Evolutionary conservation across 2,329 filamentous ascomycete species (phyloP).

Genomic region (Akanthomyces dipterigenus): DNA sequence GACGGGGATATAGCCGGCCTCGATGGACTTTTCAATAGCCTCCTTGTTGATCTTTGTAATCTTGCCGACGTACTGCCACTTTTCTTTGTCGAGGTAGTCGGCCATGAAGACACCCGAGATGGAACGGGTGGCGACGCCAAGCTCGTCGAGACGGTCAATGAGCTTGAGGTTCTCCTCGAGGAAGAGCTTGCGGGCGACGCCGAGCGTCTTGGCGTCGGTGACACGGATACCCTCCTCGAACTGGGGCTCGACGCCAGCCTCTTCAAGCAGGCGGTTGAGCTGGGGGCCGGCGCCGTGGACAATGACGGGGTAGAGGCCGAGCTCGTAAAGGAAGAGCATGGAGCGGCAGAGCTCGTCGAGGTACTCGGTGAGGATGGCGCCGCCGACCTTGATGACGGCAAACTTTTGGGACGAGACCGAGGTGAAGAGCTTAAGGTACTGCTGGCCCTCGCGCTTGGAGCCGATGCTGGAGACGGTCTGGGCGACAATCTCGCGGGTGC

Average conservation of each 20-base stretch:
- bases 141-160: slow-evolving; percentile 79
- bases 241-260: slow-evolving; percentile 86
- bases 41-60: slow-evolving; percentile 87
- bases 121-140: slow-evolving; percentile 82
- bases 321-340: slow-evolving; percentile 86
- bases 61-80: slow-evolving; percentile 93
- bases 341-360: slow-evolving; percentile 85
- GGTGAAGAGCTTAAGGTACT: slow-evolving; percentile 95
- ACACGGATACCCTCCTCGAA: slow-evolving; percentile 96
- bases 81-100: slow-evolving; percentile 92
- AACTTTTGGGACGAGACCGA: slow-evolving; percentile 96
- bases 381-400: slow-evolving; percentile 96
- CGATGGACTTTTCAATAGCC: slow-evolving; percentile 85
- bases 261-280: slow-evolving; percentile 84
- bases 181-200: slow-evolving; percentile 86
- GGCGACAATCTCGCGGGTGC: slow-evolving; percentile 30
- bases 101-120: slow-evolving; percentile 89
- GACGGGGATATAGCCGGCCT: slow-evolving; percentile 85
- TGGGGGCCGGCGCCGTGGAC: slow-evolving; percentile 94
- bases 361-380: slow-evolving; percentile 91
- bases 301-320: slow-evolving; percentile 89
- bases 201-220: slow-evolving; percentile 91
- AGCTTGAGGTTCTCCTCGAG: slow-evolving; percentile 92
- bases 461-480: slow-evolving; percentile 85
- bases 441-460: slow-evolving; percentile 91